A percentile compares a stretch with the other conserved stretches of the same genome.
Evolutionary conservation across 768 basidiomycete species (phyloP).

Genomic region (Lyophyllum atratum): DNA sequence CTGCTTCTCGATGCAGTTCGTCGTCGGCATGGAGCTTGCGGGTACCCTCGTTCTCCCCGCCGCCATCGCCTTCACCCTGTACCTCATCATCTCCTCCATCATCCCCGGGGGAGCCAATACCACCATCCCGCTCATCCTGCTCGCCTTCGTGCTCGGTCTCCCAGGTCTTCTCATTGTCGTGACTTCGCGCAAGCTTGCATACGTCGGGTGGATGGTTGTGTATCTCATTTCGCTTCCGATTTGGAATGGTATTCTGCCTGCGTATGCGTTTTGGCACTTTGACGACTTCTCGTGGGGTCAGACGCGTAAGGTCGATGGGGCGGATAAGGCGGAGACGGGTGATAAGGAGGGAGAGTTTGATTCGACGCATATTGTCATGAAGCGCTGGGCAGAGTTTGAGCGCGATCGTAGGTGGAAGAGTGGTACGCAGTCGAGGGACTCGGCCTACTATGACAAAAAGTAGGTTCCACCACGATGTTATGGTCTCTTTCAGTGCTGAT

Average conservation of each 20-base stretch:
- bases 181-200: slow-evolving; percentile 91
- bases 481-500: background rate
- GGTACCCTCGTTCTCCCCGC: slow-evolving; percentile 97
- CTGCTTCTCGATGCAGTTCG: slow-evolving; percentile 99
- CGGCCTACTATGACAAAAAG: slow-evolving; percentile 76
- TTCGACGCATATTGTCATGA: slow-evolving; percentile 96
- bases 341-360: slow-evolving; percentile 99
- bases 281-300: slow-evolving; percentile 99
- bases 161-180: slow-evolving; percentile 95
- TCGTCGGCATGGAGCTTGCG: slow-evolving; percentile 96
- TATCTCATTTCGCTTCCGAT: slow-evolving; percentile 92
- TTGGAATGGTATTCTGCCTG: slow-evolving; percentile 96
- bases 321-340: slow-evolving; percentile 68
- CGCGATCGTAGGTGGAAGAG: slow-evolving; percentile 92
- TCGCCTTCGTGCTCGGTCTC: slow-evolving; percentile 93
- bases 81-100: slow-evolving; percentile 86
- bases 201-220: slow-evolving; percentile 96
- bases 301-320: slow-evolving; percentile 82
- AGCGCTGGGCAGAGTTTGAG: slow-evolving; percentile 98
- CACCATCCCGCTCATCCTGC: slow-evolving; percentile 88
- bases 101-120: slow-evolving; percentile 79
- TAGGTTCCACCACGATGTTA: slow-evolving; percentile 31
- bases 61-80: slow-evolving; percentile 95
- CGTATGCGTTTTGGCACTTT: slow-evolving; percentile 99
- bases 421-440: slow-evolving; percentile 81